Evolutionary conservation across 2,329 filamentous ascomycete genomes (phyloP).

Genomic region (Ophiocordyceps australis): DNA sequence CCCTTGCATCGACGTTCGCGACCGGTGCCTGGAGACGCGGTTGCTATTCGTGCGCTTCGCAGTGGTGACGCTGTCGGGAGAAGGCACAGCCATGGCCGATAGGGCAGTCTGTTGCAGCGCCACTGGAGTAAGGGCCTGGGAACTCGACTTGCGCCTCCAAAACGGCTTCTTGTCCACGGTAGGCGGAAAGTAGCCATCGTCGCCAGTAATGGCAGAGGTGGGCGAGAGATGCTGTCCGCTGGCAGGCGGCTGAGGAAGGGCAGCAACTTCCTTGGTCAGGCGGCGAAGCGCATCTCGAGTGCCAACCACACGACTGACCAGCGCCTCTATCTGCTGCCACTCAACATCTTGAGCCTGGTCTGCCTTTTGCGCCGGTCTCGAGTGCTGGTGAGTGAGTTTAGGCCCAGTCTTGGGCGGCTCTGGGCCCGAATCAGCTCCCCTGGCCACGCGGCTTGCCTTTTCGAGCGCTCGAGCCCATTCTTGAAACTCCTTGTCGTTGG

Average conservation of each 20-base stretch:
- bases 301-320: constrained; percentile 74
- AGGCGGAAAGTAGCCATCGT: constrained; percentile 34
- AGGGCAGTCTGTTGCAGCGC: constrained; percentile 18
- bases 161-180: constrained; percentile 51
- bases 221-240: constrained; percentile 20
- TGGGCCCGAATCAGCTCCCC: constrained; percentile 25
- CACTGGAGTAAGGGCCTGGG: constrained; percentile 21
- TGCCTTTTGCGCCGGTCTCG: constrained; percentile 11
- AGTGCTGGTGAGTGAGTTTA: constrained; percentile 9
- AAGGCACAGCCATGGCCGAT: constrained; percentile 22
- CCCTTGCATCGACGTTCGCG: constrained; percentile 22
- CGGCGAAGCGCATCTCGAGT: constrained; percentile 77
- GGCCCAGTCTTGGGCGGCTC: constrained; percentile 9
- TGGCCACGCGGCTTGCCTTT: constrained; percentile 51
- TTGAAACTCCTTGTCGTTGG: constrained; percentile 67
- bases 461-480: constrained; percentile 80
- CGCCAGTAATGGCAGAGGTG: constrained; percentile 13
- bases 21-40: constrained; percentile 15
- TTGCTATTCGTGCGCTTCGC: constrained; percentile 12
- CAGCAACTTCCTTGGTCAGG: constrained; percentile 69
- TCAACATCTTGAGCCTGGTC: constrained; percentile 51
- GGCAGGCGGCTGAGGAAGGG: constrained; percentile 14
- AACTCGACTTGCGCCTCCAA: constrained; percentile 78
- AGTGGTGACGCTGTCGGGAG: constrained; percentile 16
- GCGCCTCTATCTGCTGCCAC: constrained; percentile 70